phyloP scores from a whole-genome alignment of 2,329 filamentous ascomycete genomes.

The Helotiales sp. region DNA sequence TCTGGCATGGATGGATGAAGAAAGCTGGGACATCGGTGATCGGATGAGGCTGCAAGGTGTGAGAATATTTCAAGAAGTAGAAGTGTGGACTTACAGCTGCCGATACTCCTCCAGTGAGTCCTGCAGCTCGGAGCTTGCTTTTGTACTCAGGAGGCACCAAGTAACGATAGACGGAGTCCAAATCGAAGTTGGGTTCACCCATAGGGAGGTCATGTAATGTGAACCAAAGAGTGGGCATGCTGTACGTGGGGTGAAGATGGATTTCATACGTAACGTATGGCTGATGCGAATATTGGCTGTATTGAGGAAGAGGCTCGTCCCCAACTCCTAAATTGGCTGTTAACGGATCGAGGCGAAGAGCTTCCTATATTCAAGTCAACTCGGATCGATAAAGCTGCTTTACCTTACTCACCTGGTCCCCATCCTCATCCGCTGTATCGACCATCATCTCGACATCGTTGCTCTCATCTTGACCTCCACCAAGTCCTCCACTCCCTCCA shows the following conservation, averaged over 20 bases:
- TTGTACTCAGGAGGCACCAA: constrained; percentile 72
- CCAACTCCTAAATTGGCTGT: background rate
- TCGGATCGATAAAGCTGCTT: background rate
- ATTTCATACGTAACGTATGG: constrained; percentile 67
- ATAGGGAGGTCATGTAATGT: constrained; percentile 62
- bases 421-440: constrained; percentile 37
- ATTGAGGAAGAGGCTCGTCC: constrained; percentile 26
- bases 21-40: constrained; percentile 77
- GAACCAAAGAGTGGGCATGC: constrained; percentile 78
- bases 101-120: constrained; percentile 75
- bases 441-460: constrained; percentile 33
- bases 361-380: constrained; percentile 31
- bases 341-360: constrained; percentile 24
- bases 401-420: constrained; percentile 34
- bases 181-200: constrained; percentile 60
- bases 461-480: background rate
- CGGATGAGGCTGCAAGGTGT: constrained; percentile 63
- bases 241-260: constrained; percentile 75
- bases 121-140: constrained; percentile 61
- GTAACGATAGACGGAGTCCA: constrained; percentile 73
- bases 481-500: constrained; percentile 12
- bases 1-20: constrained; percentile 92
- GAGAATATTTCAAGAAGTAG: background rate
- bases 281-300: constrained; percentile 45
- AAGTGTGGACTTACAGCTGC: constrained; percentile 67